These are phyloP conservation scores for Monosporascus sp. DNA, from an alignment of 2,329 filamentous ascomycete genomes.

Conservation along the genomic window DNA sequence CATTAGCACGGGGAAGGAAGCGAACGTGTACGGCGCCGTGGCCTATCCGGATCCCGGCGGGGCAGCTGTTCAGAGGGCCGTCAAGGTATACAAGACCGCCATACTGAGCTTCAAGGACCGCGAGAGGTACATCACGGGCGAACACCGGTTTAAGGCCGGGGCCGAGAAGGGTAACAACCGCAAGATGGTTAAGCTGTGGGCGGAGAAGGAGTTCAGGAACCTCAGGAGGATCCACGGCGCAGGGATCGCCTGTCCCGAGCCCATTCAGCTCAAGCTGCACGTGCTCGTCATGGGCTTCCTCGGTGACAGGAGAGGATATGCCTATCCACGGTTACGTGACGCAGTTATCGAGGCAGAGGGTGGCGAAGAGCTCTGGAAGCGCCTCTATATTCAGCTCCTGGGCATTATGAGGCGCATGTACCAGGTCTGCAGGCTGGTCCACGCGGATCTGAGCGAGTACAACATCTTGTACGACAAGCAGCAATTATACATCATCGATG, in stretches of 20 bases:
- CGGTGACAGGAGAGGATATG: conserved; percentile 79
- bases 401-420: conserved; percentile 91
- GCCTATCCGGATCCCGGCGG: conserved; percentile 51
- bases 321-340: conserved; percentile 84
- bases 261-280: conserved; percentile 83
- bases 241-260: conserved; percentile 86
- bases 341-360: conserved; percentile 68
- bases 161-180: conserved; percentile 93
- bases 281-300: conserved; percentile 94
- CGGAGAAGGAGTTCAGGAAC: conserved; percentile 97
- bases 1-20: conserved; percentile 94
- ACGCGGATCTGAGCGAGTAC: conserved; percentile 97
- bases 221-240: conserved; percentile 76
- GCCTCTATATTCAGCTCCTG: conserved; percentile 76
- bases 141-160: conserved; percentile 84
- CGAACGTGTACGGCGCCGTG: conserved; percentile 93
- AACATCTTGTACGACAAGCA: conserved; percentile 86
- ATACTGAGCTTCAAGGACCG: conserved; percentile 98
- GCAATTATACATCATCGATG: conserved; percentile 89
- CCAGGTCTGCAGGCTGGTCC: conserved; percentile 84
- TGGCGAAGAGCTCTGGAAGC: conserved; percentile 66
- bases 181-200: conserved; percentile 98
- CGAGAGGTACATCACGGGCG: conserved; percentile 90
- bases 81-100: conserved; percentile 98
- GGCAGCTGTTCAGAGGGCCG: conserved; percentile 67